phyloP scores from a whole-genome alignment of 2,329 filamentous ascomycete species.

The Colletotrichum noveboracense region DNA sequence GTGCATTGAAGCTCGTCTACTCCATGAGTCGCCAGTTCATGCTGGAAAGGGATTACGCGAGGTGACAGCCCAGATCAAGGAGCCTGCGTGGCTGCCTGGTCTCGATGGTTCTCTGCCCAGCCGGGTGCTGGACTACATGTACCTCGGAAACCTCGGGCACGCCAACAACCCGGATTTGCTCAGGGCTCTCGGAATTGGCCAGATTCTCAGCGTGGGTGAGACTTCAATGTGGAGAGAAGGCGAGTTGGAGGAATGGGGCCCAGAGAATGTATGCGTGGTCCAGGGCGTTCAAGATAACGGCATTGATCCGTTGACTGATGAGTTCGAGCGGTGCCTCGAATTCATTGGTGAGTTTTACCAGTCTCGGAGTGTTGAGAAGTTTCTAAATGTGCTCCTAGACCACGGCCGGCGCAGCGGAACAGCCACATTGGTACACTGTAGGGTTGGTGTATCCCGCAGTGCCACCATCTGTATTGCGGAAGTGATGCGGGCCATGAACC shows the following conservation, averaged over 20 bases:
- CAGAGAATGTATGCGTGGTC: conserved; percentile 79
- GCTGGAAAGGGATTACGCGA: conserved; percentile 55
- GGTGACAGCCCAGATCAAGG: conserved; percentile 57
- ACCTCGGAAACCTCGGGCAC: conserved; percentile 90
- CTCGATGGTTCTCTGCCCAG: conserved; percentile 93
- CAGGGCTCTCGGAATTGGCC: conserved; percentile 78
- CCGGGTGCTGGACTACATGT: conserved; percentile 90
- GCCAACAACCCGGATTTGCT: conserved; percentile 92
- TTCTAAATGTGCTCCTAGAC: conserved; percentile 55
- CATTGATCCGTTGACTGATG: conserved; percentile 86
- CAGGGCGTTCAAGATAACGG: conserved; percentile 95
- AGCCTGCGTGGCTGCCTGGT: conserved; percentile 81
- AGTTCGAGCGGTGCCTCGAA: conserved; percentile 84
- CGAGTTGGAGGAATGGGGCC: conserved; percentile 74
- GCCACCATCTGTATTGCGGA: conserved; percentile 99
- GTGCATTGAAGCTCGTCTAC: conserved; percentile 75
- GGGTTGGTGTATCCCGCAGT: conserved; percentile 92
- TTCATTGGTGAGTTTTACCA: conserved; percentile 80
- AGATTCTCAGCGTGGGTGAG: conserved; percentile 93
- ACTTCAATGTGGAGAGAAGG: conserved; percentile 79
- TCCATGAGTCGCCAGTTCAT: conserved; percentile 70
- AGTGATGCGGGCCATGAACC: conserved; percentile 81
- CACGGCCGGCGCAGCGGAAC: conserved; percentile 77
- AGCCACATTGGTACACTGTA: conserved; percentile 93
- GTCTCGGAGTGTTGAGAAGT: not conserved